Percentiles rank a stretch among this genome's conserved stretches.
These are phyloP conservation scores for Dothideomycetes sp. DNA, from an alignment of 2,329 filamentous ascomycete species.

Conservation along the genomic window DNA sequence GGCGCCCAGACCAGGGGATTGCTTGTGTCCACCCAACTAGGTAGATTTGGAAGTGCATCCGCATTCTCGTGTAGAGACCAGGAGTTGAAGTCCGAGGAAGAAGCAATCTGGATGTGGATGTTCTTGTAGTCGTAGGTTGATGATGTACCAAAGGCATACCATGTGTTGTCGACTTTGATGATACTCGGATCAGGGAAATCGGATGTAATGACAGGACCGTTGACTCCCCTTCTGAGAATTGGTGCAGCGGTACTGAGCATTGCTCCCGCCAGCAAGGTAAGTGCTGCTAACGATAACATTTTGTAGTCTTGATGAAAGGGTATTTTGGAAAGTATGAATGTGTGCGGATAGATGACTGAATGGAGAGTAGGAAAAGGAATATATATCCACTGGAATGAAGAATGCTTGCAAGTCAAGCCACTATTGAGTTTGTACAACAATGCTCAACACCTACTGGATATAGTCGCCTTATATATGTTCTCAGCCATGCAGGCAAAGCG, in stretches of 20 bases:
- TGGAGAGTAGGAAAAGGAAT: not conserved
- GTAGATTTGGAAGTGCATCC: conserved; percentile 26
- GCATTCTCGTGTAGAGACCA: conserved; percentile 22
- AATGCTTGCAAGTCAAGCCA: not conserved
- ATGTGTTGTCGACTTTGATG: conserved; percentile 27
- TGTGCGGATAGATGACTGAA: not conserved
- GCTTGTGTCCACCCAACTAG: conserved; percentile 22
- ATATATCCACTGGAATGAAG: not conserved
- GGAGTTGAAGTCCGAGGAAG: conserved; percentile 26
- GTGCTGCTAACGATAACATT: not conserved
- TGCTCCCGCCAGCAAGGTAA: conserved; percentile 6
- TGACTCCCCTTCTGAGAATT: conserved; percentile 1
- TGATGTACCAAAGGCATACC: conserved; percentile 29
- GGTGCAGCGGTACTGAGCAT: conserved; percentile 7
- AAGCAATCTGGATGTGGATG: conserved; percentile 28
- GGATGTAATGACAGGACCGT: conserved; percentile 12
- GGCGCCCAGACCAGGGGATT: conserved; percentile 28
- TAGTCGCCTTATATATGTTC: not conserved
- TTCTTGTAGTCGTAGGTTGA: conserved; percentile 18
- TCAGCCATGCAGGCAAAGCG: not conserved
- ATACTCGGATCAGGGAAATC: conserved; percentile 26
- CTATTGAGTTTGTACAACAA: no score
- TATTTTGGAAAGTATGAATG: not conserved
- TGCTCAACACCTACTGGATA: no score
- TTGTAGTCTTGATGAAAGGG: not conserved